A percentile compares a stretch with the other conserved stretches of the same genome.
Conservation (phyloP, 1,284 basidiomycete genomes). For the Golubevia pallescens region DNA sequence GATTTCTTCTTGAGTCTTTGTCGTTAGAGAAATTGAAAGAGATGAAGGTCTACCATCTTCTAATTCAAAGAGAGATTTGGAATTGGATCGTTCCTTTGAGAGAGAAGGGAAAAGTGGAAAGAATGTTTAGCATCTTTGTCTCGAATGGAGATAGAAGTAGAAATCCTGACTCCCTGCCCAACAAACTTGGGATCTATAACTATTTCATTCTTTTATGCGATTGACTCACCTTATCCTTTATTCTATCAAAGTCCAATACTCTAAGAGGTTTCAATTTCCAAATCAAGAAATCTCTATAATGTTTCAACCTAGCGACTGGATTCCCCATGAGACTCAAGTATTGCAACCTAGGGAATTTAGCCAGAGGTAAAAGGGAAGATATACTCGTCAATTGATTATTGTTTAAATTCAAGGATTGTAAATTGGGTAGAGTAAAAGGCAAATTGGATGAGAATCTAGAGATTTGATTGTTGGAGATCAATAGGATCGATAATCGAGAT, state of each 20-base stretch:
- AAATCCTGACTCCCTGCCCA: not conserved
- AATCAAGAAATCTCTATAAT: conserved; percentile 87
- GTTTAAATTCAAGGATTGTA: conserved; percentile 70
- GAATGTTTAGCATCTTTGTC: too few relatives aligned
- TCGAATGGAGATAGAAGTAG: not conserved
- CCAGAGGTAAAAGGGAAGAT: conserved; percentile 84
- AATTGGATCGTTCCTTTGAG: not conserved
- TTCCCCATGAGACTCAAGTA: conserved; percentile 87
- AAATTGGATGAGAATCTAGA: conserved; percentile 79
- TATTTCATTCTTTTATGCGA: not conserved
- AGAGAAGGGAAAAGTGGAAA: not conserved
- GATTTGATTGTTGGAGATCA: conserved; percentile 87
- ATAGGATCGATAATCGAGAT: conserved; percentile 77
- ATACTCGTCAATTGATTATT: conserved; percentile 71
- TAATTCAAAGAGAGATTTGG: not conserved
- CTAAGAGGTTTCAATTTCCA: conserved; percentile 48
- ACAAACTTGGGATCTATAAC: not conserved
- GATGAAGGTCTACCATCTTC: not conserved
- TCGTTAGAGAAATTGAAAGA: not conserved
- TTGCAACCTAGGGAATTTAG: conserved; percentile 77
- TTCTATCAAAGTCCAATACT: conserved; percentile 54
- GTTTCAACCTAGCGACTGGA: conserved; percentile 88
- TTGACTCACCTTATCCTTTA: conserved; percentile 37
- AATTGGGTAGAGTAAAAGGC: conserved; percentile 80
- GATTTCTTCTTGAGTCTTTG: not conserved